Evolutionary conservation across 352 stramenopile genomes (phyloP), one percentile per base, ranked within the genome.

Genomic region (Pythium myriotylum): DNA sequence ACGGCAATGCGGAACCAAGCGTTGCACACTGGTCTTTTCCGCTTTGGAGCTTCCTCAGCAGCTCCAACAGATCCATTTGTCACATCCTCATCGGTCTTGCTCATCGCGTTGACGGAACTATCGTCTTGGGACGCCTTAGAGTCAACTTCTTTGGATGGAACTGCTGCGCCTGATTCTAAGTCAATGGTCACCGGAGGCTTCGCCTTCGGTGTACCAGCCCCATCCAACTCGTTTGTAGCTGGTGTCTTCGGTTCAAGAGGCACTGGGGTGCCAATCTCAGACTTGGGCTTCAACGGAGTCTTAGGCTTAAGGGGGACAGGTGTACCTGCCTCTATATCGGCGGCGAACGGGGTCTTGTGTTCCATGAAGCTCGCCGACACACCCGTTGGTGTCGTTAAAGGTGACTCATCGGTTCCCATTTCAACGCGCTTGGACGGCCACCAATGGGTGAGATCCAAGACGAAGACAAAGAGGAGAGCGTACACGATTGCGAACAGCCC

Each of bases 401-500:
- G 49, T 19, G 39, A 2, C 22, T 2, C 40, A 13, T 33, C 12
- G 24, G 50, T 5, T 33, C 2, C 2, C 17, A n/a, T 20, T 51
- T 29, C 22, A 17, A 49, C n/a, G 29, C 10, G 29, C 5, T 17
- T 46, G 17, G 41, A 46, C 5, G 41, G 27, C 54, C 41, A 53
- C 54, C 54, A 53, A 13, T 57, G 0, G 58, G 56, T 1, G 49
- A 62, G 43, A 29, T 67, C 52, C 43, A 72, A 16, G 39, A 24
- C 16, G 62, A 53, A 13, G 3, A 53, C 43, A 23, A 61, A 45
- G 10, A 61, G 26, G 2, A 61, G 16, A 52, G 56, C 37, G 32
- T 67, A 68, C 1, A 62, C 45, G 4, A 68, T 29, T 1, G 70
- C 55, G 16, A 76, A 62, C 3, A 67, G 22, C 12, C 77, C 54